These are phyloP conservation scores for Fusarium papillatum DNA, from an alignment of 2,329 filamentous ascomycete species.

Conservation along the genomic window DNA sequence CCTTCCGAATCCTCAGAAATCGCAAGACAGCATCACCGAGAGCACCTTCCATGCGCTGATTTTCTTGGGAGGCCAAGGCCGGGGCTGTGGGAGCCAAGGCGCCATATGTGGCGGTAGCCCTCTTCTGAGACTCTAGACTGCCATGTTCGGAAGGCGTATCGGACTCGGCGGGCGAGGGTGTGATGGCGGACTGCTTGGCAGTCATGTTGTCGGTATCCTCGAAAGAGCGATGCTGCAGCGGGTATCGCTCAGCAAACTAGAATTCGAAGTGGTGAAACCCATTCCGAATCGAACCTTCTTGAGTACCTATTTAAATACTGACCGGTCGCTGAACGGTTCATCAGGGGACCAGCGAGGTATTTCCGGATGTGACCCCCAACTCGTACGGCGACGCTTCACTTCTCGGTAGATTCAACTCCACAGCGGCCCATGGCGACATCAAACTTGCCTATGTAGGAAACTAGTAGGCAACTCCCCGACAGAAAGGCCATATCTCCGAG, in stretches of 20 bases:
- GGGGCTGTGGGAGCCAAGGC: not conserved
- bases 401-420: not conserved
- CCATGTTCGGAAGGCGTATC: conserved; percentile 7
- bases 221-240: not conserved
- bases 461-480: not conserved
- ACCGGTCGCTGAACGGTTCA: not conserved
- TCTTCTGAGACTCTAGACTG: not conserved
- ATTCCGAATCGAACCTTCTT: too few relatives aligned
- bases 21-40: conserved; percentile 50
- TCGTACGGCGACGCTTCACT: not conserved
- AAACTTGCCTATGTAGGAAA: conserved; percentile 2
- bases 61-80: conserved; percentile 43
- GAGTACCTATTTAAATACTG: not conserved
- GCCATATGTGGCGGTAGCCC: not conserved
- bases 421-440: not conserved
- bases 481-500: not conserved
- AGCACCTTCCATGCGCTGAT: conserved; percentile 46
- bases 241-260: too few relatives aligned
- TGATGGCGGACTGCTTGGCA: not conserved
- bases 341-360: not conserved
- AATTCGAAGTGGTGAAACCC: too few relatives aligned
- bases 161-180: not conserved
- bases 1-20: conserved; percentile 47
- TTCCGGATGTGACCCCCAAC: conserved; percentile 1
- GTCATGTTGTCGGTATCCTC: conserved; percentile 2